Conservation (phyloP, 345 rosid genomes). For the Salix arbutifolia region DNA sequence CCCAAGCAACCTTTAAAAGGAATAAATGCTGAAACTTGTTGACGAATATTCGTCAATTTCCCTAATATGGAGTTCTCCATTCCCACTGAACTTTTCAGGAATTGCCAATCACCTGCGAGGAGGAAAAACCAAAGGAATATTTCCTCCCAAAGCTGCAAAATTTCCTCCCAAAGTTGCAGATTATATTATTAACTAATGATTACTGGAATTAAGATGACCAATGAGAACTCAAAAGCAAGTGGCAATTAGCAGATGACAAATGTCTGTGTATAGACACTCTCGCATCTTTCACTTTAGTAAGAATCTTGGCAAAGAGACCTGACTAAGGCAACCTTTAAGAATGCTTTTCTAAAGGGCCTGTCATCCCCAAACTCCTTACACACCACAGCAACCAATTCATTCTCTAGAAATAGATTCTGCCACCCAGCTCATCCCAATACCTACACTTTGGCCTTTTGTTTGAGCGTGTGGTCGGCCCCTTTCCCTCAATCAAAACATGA, state of each 20-base stretch:
- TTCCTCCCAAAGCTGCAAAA: neutral
- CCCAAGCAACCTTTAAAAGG: neutral
- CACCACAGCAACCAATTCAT: constrained; percentile 8
- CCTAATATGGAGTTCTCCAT: neutral
- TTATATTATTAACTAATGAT: neutral
- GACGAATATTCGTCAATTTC: neutral
- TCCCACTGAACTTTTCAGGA: neutral
- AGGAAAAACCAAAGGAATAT: neutral
- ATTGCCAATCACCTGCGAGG: neutral
- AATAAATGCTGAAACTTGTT: neutral
- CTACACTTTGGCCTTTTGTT: neutral
- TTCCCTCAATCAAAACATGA: neutral
- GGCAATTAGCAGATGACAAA: neutral
- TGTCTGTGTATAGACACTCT: neutral
- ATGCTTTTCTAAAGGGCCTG: constrained; percentile 27
- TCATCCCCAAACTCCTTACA: constrained; percentile 10
- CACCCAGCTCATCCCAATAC: constrained; percentile 9
- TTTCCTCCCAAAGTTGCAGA: neutral
- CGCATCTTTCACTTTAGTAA: constrained; percentile 6
- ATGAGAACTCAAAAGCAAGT: neutral
- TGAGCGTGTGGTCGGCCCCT: neutral
- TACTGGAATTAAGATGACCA: neutral
- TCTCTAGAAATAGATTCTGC: constrained; percentile 19
- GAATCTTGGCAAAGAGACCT: constrained; percentile 18
- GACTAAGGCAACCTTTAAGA: constrained; percentile 15